These are phyloP conservation scores for Rosa chinensis DNA, from an alignment of 306 rosid genomes.

Conservation along the genomic window DNA sequence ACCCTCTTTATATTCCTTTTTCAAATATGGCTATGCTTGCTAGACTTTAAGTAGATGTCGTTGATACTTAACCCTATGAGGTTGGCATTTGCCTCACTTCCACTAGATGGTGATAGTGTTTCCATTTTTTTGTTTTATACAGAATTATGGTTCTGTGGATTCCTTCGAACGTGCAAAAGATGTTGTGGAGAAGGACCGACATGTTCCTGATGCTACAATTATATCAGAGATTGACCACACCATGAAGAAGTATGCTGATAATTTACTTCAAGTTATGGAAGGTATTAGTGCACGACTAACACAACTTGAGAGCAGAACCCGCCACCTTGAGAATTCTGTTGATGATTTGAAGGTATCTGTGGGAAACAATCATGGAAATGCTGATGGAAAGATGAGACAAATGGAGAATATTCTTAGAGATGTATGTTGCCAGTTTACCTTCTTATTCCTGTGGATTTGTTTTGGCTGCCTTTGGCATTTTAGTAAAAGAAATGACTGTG, in stretches of 20 bases:
- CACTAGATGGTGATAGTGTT: slow-evolving; percentile 9
- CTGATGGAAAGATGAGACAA: slow-evolving; percentile 81
- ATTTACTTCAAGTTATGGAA: slow-evolving; percentile 68
- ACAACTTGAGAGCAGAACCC: slow-evolving; percentile 75
- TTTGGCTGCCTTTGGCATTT: slow-evolving; percentile 22
- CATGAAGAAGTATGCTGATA: slow-evolving; percentile 67
- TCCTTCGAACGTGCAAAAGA: slow-evolving; percentile 64
- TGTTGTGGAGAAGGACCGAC: slow-evolving; percentile 51
- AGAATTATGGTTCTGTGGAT: slow-evolving; percentile 73
- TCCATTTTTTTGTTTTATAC: slow-evolving; percentile 30
- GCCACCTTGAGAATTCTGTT: slow-evolving; percentile 67
- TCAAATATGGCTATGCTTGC: neutral
- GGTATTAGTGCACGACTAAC: slow-evolving; percentile 78
- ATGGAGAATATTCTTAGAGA: slow-evolving; percentile 80
- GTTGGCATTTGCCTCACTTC: slow-evolving; percentile 9
- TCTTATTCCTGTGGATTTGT: slow-evolving; percentile 16
- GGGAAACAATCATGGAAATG: slow-evolving; percentile 71
- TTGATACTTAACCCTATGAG: neutral
- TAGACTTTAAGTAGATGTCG: neutral
- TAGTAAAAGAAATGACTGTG: slow-evolving; percentile 5
- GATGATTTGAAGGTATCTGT: slow-evolving; percentile 76
- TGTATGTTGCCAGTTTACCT: slow-evolving; percentile 40
- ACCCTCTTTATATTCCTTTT: neutral
- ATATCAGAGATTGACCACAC: slow-evolving; percentile 75
- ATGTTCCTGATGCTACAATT: slow-evolving; percentile 43